Evolutionary conservation across 306 rosid genomes (phyloP).

Genomic region (Vigna angularis): DNA sequence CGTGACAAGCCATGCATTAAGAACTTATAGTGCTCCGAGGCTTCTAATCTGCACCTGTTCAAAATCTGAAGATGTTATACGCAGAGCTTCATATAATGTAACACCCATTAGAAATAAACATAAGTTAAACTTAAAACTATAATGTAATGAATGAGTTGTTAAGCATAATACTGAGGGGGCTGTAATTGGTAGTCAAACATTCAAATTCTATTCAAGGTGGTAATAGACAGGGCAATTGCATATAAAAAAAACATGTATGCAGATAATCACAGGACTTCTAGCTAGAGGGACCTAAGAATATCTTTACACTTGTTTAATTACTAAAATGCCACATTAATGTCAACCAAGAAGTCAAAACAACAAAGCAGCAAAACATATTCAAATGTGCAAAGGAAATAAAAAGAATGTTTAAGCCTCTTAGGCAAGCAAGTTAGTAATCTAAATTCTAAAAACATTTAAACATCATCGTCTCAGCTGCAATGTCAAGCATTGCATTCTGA

Average conservation of each 20-base stretch:
- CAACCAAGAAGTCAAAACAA: too few relatives aligned
- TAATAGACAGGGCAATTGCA: background rate
- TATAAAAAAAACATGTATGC: background rate
- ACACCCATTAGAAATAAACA: slow-evolving; percentile 16
- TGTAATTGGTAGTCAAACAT: slow-evolving; percentile 11
- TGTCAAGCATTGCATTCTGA: too few relatives aligned
- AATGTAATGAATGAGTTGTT: background rate
- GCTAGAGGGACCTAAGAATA: background rate
- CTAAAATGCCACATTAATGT: too few relatives aligned
- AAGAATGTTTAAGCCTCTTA: too few relatives aligned
- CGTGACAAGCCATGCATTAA: slow-evolving; percentile 57
- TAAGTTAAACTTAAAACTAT: slow-evolving; percentile 9
- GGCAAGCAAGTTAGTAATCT: too few relatives aligned
- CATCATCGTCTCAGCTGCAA: too few relatives aligned
- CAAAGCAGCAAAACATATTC: too few relatives aligned
- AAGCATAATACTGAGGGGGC: slow-evolving; percentile 3
- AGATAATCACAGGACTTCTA: background rate
- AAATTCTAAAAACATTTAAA: too few relatives aligned
- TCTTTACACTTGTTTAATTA: background rate
- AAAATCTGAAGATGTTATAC: background rate
- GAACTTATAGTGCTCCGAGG: slow-evolving; percentile 19
- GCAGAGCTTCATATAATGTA: slow-evolving; percentile 11
- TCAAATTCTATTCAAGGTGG: background rate
- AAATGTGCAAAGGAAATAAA: too few relatives aligned
- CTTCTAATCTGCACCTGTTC: slow-evolving; percentile 44